These are phyloP conservation scores for Scutellaria minor DNA, from an alignment of 257 asterid species.

Conservation along the genomic window DNA sequence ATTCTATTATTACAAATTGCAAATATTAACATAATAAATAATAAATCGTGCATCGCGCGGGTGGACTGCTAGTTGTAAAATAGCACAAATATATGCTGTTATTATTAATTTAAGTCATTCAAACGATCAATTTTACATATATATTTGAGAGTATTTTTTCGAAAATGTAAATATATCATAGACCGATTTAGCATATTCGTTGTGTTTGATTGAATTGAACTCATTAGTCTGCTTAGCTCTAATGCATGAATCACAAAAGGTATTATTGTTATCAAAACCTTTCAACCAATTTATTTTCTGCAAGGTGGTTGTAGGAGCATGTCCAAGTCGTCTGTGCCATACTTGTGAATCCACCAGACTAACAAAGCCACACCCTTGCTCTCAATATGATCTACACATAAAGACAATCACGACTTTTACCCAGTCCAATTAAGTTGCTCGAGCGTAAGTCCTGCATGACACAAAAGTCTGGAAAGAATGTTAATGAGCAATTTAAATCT, in stretches of 20 bases:
- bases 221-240: background rate
- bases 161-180: too few species aligned
- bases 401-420: constrained; percentile 6
- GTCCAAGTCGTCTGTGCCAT: constrained; percentile 4
- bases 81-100: too few species aligned
- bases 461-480: constrained; percentile 11
- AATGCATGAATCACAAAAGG: background rate
- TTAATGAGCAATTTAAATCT: constrained; percentile 17
- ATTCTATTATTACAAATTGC: too few species aligned
- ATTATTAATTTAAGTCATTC: too few species aligned
- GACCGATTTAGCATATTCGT: too few species aligned
- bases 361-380: background rate
- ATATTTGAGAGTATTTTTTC: too few species aligned
- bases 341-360: background rate
- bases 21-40: too few species aligned
- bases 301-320: constrained; percentile 1
- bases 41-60: too few species aligned
- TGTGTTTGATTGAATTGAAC: too few species aligned
- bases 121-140: too few species aligned
- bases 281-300: background rate
- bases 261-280: background rate
- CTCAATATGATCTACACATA: constrained; percentile 11
- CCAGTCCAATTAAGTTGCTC: constrained; percentile 40
- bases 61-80: too few species aligned
- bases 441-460: constrained; percentile 36